Evolutionary conservation across 129 eudicot species (phyloP).

Genomic region (Escallonia herrerae): DNA sequence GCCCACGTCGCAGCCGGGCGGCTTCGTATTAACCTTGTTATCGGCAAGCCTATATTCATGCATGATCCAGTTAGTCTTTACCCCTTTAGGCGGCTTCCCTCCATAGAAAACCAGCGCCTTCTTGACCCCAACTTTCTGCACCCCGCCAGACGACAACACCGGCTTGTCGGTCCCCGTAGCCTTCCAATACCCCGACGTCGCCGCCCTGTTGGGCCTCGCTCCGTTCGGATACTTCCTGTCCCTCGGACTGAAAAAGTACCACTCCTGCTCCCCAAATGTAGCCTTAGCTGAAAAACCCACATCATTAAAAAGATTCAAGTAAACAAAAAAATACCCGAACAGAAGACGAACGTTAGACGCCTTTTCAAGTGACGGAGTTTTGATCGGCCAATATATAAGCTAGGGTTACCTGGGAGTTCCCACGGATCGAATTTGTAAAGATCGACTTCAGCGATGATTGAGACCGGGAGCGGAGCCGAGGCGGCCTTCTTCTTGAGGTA

Average conservation of each 20-base stretch:
- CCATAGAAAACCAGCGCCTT: constrained; percentile 86
- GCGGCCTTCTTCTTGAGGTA: constrained; percentile 66
- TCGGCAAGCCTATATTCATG: constrained; percentile 77
- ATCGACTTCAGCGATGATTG: constrained; percentile 86
- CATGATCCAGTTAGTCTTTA: constrained; percentile 93
- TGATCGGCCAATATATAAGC: no score
- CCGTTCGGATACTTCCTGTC: constrained; percentile 92
- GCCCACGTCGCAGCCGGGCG: constrained; percentile 52
- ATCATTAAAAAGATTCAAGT: background rate
- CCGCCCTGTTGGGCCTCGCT: constrained; percentile 86
- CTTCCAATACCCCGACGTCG: constrained; percentile 90
- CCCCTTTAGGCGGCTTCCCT: constrained; percentile 87
- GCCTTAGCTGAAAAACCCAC: constrained; percentile 56
- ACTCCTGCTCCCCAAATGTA: constrained; percentile 82
- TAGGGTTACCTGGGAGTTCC: constrained; percentile 69
- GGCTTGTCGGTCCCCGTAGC: constrained; percentile 95
- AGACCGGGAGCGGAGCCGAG: constrained; percentile 62
- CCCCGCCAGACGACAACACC: constrained; percentile 61
- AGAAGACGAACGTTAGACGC: no score
- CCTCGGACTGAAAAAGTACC: constrained; percentile 89
- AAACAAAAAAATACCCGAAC: no score
- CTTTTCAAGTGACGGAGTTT: no score
- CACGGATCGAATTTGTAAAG: constrained; percentile 89
- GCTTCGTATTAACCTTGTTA: constrained; percentile 48
- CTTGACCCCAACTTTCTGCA: constrained; percentile 82